Evolutionary conservation across 345 rosid species (phyloP).

Genomic region (Bruguiera gymnorhiza): DNA sequence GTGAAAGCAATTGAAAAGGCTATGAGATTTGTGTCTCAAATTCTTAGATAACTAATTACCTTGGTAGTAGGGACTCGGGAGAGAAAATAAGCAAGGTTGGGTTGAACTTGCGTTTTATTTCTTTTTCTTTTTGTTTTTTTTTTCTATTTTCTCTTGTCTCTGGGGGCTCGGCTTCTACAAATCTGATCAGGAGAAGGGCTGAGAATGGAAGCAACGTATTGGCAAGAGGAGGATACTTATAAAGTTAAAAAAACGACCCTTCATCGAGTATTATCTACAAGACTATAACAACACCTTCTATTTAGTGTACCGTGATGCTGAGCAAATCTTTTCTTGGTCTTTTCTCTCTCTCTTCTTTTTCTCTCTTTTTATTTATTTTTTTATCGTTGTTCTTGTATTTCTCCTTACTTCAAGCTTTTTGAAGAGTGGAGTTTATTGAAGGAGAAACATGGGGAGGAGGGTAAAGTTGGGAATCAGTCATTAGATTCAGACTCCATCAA

Average conservation of each 20-base stretch:
- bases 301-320: neutral
- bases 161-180: constrained; percentile 28
- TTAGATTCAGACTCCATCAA: constrained; percentile 33
- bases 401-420: neutral
- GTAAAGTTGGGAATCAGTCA: constrained; percentile 34
- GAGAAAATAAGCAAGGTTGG: constrained; percentile 15
- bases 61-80: constrained; percentile 14
- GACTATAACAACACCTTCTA: neutral
- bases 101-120: constrained; percentile 7
- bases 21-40: constrained; percentile 33
- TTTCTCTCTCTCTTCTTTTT: neutral
- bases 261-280: constrained; percentile 2
- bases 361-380: neutral
- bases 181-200: constrained; percentile 35
- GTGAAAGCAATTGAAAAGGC: constrained; percentile 36
- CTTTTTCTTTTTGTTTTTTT: too few species aligned
- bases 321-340: neutral
- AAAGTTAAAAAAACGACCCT: constrained; percentile 22
- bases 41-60: constrained; percentile 37
- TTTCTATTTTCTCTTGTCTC: constrained; percentile 1
- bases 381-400: neutral
- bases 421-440: constrained; percentile 18
- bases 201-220: constrained; percentile 37
- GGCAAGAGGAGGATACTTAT: constrained; percentile 36
- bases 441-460: constrained; percentile 23